A percentile compares a stretch with the other conserved stretches of the same genome.
These are phyloP conservation scores for Arthrobotrys conoides DNA, from an alignment of 2,329 filamentous ascomycete species.

Conservation along the genomic window DNA sequence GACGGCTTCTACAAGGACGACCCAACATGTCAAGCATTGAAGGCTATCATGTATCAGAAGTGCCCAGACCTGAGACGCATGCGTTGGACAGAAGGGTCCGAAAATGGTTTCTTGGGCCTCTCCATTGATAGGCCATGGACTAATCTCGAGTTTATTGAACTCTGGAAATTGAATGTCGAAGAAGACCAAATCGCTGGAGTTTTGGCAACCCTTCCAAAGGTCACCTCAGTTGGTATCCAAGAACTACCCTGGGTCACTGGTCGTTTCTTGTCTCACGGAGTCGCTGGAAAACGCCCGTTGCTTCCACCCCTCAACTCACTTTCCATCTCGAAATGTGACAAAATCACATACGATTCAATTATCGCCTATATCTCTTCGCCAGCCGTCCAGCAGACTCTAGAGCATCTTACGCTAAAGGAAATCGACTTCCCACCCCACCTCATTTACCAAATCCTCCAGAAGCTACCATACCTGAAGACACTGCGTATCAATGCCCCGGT, in stretches of 20 bases:
- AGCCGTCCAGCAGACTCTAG: constrained; percentile 73
- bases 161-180: constrained; percentile 78
- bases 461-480: constrained; percentile 67
- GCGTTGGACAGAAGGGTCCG: constrained; percentile 83
- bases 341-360: constrained; percentile 80
- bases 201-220: constrained; percentile 75
- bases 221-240: constrained; percentile 82
- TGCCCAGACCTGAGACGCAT: constrained; percentile 90
- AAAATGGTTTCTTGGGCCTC: constrained; percentile 81
- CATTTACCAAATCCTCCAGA: constrained; percentile 68
- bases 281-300: constrained; percentile 73
- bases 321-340: constrained; percentile 78
- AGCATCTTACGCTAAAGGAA: constrained; percentile 81
- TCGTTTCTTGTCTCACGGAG: constrained; percentile 78
- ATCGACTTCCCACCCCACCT: constrained; percentile 72
- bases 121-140: constrained; percentile 77
- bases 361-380: constrained; percentile 76
- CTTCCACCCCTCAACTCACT: constrained; percentile 83
- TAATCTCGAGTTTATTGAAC: constrained; percentile 79
- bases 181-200: constrained; percentile 79
- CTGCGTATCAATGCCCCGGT: constrained; percentile 74
- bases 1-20: constrained; percentile 90
- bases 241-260: constrained; percentile 81
- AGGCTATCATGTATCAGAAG: constrained; percentile 85
- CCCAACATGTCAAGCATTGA: constrained; percentile 78